A percentile compares a stretch with the other conserved stretches of the same genome.
Evolutionary conservation across 1,284 basidiomycete species (phyloP).

Genomic region (Ustilago cynodontis): DNA sequence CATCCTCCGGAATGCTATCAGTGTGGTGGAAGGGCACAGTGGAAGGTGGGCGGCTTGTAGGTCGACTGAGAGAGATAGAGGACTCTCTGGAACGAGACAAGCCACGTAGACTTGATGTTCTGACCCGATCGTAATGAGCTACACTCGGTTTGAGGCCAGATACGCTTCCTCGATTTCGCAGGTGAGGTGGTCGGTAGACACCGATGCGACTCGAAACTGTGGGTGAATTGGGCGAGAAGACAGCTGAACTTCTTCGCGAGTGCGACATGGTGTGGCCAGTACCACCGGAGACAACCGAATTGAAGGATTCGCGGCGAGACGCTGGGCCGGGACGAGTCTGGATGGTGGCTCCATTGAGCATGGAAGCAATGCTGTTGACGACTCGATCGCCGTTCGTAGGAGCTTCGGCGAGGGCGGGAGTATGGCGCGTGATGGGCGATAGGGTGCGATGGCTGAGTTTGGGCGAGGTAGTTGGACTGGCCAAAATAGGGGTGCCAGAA

Average conservation of each 20-base stretch:
- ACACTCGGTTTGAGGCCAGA: constrained; percentile 54
- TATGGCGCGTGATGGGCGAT: constrained; percentile 33
- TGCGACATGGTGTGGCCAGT: constrained; percentile 49
- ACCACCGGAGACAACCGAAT: constrained; percentile 28
- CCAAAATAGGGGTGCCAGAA: constrained; percentile 17
- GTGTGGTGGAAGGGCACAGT: constrained; percentile 39
- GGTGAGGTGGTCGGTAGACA: constrained; percentile 59
- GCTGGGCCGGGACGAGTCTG: constrained; percentile 30
- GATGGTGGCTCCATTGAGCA: constrained; percentile 21
- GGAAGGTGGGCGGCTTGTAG: constrained; percentile 47
- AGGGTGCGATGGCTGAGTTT: constrained; percentile 46
- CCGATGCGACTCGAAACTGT: constrained; percentile 38
- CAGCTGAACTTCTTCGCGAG: constrained; percentile 44
- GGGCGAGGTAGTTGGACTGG: constrained; percentile 41
- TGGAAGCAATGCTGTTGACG: constrained; percentile 47
- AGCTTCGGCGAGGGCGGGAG: constrained; percentile 31
- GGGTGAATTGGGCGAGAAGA: constrained; percentile 46
- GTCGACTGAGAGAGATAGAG: constrained; percentile 47
- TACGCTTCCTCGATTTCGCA: constrained; percentile 49
- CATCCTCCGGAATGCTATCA: constrained; percentile 52
- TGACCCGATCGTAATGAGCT: constrained; percentile 60
- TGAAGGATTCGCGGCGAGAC: constrained; percentile 50
- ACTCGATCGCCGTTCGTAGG: constrained; percentile 29
- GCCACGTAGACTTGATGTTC: constrained; percentile 59
- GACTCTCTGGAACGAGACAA: constrained; percentile 55